phyloP scores from a whole-genome alignment of 208 protist species.

The Wallacemonas collosoma region DNA sequence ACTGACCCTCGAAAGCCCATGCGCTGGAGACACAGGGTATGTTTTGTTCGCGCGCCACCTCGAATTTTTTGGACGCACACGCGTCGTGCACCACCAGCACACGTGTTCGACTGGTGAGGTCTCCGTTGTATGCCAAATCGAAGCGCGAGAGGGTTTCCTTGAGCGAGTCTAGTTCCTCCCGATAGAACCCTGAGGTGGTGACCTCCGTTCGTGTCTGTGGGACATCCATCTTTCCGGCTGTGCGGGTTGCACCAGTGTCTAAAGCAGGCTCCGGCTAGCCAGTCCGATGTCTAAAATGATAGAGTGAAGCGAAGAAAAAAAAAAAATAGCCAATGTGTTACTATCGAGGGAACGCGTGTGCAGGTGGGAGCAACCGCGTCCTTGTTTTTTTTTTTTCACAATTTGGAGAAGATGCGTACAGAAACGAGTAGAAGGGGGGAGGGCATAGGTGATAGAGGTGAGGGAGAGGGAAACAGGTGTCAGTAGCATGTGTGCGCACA shows the following conservation, averaged over 20 bases:
- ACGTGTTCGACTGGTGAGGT: slow-evolving; percentile 45
- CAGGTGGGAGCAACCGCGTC: too few species aligned
- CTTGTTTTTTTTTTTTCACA: too few species aligned
- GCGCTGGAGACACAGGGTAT: slow-evolving; percentile 60
- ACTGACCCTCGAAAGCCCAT: slow-evolving; percentile 52
- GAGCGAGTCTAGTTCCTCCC: slow-evolving; percentile 38
- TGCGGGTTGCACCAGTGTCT: neutral
- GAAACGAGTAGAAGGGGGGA: too few species aligned
- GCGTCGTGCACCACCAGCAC: slow-evolving; percentile 45
- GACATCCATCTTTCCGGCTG: slow-evolving; percentile 19
- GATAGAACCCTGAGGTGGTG: slow-evolving; percentile 62
- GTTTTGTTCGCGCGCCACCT: slow-evolving; percentile 36
- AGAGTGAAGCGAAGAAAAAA: too few species aligned
- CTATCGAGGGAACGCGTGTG: too few species aligned
- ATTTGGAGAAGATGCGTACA: too few species aligned
- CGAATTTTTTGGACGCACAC: slow-evolving; percentile 41
- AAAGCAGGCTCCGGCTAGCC: too few species aligned
- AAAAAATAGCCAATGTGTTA: too few species aligned
- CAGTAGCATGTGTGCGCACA: too few species aligned
- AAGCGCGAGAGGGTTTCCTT: slow-evolving; percentile 28
- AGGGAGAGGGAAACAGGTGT: too few species aligned
- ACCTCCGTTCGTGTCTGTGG: slow-evolving; percentile 47
- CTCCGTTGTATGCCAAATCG: slow-evolving; percentile 37
- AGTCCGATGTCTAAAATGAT: too few species aligned
- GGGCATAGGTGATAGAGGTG: too few species aligned